Base-by-base conservation (phyloP, 331 rosid species). In the Acacia concinna region DNA sequence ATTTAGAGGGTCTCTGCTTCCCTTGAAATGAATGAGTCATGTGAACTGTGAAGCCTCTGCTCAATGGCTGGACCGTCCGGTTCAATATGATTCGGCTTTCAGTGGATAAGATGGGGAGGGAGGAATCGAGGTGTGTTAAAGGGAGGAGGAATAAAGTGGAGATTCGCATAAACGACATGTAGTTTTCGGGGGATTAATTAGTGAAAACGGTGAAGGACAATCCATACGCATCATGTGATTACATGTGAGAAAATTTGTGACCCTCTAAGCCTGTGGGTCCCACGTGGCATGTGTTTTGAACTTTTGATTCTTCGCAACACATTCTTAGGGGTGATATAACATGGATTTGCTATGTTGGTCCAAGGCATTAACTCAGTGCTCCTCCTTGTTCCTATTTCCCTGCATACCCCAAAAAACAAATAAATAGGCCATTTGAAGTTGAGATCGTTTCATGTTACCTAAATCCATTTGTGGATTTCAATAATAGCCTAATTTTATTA, bases 261-360 rank as follows among this genome's bases (percentile, higher is more conserved):
- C 1, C 43, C 84, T 43, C 84, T 73, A 79, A 68, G 15, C 79
- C 1, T 34, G 57, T 34, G 88, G 89, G 91, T 30, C 89, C 94
- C 90, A 80, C 86, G 13, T 75, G 79, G 90, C 97, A 92, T 90
- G 97, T 92, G 97, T 88, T 84, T 84, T 86, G 93, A 90, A 92
- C 90, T 88, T 84, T 84, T 86, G 93, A 90, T 94, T 92, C 91
- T 65, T 60, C 71, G 70, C 77, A 90, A 79, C 66, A 27, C 34
- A 59, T 11, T 4, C 4, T 81, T 66, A 4, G 13, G 72, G 82
- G 92, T 79, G 89, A 83, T 84, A 88, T 83, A 90, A 89, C 91
- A 89, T 91, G 97, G 93, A 91, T 86, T 90, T 90, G 90, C 88
- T 47, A 78, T 85, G 90, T 81, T 84, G 89, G 81, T 85, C 80